A percentile compares a stretch with the other conserved stretches of the same genome.
These are phyloP conservation scores for Amaranthus tricolor DNA, from an alignment of 179 eudicot species.

Conservation along the genomic window DNA sequence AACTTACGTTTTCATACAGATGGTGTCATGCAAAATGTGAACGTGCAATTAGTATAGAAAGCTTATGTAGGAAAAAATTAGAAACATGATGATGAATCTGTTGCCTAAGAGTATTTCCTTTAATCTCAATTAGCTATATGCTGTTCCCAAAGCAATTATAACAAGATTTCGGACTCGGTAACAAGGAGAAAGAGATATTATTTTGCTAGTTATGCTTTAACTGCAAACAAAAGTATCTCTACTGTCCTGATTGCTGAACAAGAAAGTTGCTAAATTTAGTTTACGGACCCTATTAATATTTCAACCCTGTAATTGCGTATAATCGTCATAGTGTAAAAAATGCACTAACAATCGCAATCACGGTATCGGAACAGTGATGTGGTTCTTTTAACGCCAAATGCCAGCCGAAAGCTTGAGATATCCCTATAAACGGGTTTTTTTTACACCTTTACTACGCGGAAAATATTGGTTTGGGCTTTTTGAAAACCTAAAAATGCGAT, in stretches of 20 bases:
- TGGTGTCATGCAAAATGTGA: slow-evolving; percentile 2
- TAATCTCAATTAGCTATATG: neutral
- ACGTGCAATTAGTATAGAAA: neutral
- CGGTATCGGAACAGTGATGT: too few species aligned
- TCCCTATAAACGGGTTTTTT: too few species aligned
- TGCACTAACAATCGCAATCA: too few species aligned
- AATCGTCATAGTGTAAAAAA: too few species aligned
- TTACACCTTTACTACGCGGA: too few species aligned
- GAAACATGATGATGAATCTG: slow-evolving; percentile 11
- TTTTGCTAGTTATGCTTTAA: neutral
- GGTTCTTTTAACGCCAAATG: too few species aligned
- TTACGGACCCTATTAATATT: neutral
- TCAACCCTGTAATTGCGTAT: too few species aligned
- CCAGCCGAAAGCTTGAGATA: too few species aligned
- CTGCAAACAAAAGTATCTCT: neutral
- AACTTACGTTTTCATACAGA: neutral
- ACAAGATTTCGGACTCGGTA: neutral
- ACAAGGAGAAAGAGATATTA: neutral
- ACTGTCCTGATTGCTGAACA: neutral
- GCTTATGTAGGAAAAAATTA: neutral
- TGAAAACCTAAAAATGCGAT: too few species aligned
- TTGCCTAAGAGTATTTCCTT: neutral
- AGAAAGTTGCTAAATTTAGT: neutral
- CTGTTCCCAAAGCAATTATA: neutral
- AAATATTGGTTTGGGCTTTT: too few species aligned